Evolutionary conservation across 441 rosid genomes (phyloP).

Genomic region (Macaranga tanarius): DNA sequence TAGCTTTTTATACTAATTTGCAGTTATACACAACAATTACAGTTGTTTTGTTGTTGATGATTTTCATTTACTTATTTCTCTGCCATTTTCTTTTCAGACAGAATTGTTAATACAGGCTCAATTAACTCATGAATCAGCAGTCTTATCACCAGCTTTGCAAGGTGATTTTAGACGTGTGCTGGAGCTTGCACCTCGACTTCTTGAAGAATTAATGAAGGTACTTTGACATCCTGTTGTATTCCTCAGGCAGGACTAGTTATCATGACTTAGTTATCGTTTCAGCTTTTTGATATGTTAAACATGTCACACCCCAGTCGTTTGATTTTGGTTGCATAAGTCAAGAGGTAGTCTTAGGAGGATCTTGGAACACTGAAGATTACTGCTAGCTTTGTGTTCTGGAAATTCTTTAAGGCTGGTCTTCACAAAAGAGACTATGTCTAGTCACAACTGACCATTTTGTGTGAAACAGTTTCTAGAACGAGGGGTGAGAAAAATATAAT

Average conservation of each 20-base stretch:
- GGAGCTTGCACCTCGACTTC: slow-evolving; percentile 96
- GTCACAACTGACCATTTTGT: neutral
- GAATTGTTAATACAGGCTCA: slow-evolving; percentile 99
- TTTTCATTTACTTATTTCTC: slow-evolving; percentile 22
- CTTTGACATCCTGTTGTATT: slow-evolving; percentile 3
- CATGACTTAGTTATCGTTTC: neutral
- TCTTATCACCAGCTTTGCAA: slow-evolving; percentile 72
- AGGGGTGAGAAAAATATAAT: neutral
- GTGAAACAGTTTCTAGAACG: neutral
- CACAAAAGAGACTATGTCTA: neutral
- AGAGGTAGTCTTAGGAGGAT: neutral
- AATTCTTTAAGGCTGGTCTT: neutral
- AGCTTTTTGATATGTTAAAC: neutral
- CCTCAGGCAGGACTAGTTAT: slow-evolving; percentile 6
- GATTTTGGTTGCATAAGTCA: neutral
- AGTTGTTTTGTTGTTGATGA: slow-evolving; percentile 9
- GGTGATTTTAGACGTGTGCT: slow-evolving; percentile 87
- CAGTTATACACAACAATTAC: slow-evolving; percentile 14
- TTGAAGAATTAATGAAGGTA: slow-evolving; percentile 97
- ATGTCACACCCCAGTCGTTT: neutral
- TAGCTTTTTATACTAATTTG: slow-evolving; percentile 28
- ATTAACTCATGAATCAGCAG: slow-evolving; percentile 72
- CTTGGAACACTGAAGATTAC: neutral
- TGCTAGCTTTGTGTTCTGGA: slow-evolving; percentile 1
- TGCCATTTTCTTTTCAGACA: slow-evolving; percentile 51